Evolutionary conservation across 495 filamentous ascomycete genomes (phyloP).

Genomic region (Penicillium simplicissimum): DNA sequence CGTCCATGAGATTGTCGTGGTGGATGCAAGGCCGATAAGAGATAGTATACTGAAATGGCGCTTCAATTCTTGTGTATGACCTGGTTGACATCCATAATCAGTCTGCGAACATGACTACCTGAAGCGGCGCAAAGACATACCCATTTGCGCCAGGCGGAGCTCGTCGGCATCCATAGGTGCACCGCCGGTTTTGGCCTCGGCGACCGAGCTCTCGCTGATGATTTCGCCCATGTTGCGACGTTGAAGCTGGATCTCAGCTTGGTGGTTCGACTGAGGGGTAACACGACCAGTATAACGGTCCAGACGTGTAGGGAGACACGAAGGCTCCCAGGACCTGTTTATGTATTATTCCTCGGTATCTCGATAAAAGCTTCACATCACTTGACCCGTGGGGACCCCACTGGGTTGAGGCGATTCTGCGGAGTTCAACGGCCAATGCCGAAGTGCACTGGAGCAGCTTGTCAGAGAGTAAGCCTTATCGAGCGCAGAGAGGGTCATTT

Average conservation of each 20-base stretch:
- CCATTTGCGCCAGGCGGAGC: constrained; percentile 7
- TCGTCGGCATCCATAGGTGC: constrained; percentile 4
- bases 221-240: background rate
- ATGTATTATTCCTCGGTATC: background rate
- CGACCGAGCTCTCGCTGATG: background rate
- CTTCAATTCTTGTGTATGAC: constrained; percentile 6
- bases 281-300: background rate
- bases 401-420: background rate
- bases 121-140: background rate
- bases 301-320: too few species aligned
- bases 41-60: constrained; percentile 4
- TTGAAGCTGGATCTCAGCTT: background rate
- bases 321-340: background rate
- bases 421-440: background rate
- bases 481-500: background rate
- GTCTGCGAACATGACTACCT: background rate
- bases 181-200: background rate
- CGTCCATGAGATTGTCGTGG: constrained; percentile 4
- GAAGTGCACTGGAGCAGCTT: background rate
- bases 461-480: background rate
- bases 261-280: background rate
- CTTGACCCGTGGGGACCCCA: background rate
- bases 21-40: constrained; percentile 7
- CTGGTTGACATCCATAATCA: background rate
- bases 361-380: background rate